Evolutionary conservation across 305 asterid species (phyloP).

Genomic region (Rubia peregrina): DNA sequence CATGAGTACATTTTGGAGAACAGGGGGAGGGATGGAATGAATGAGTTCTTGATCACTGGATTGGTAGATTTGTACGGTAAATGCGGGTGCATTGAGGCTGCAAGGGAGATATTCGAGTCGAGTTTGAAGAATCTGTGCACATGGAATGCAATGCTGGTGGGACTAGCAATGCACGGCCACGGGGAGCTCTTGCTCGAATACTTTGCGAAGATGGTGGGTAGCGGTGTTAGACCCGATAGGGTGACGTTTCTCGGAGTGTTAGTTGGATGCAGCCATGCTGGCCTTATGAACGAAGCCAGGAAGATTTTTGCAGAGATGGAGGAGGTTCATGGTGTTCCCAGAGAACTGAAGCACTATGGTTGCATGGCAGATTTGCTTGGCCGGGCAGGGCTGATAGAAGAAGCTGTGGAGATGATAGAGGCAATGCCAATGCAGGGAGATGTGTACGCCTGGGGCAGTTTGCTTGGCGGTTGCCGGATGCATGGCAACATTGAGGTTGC

Average conservation of each 20-base stretch:
- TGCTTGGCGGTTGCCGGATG: slow-evolving; percentile 78
- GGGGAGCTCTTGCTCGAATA: slow-evolving; percentile 37
- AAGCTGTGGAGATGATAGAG: slow-evolving; percentile 55
- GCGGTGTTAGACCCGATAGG: slow-evolving; percentile 53
- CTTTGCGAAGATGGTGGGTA: slow-evolving; percentile 49
- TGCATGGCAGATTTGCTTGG: slow-evolving; percentile 76
- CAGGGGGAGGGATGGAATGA: slow-evolving; percentile 31
- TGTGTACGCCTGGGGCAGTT: slow-evolving; percentile 73
- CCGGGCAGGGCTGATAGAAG: slow-evolving; percentile 64
- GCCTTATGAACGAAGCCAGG: slow-evolving; percentile 49
- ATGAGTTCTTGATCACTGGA: slow-evolving; percentile 55
- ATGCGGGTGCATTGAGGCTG: slow-evolving; percentile 63
- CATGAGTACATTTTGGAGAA: slow-evolving; percentile 31
- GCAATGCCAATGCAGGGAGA: slow-evolving; percentile 71
- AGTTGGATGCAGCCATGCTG: slow-evolving; percentile 78
- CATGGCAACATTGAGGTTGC: slow-evolving; percentile 64
- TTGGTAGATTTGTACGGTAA: slow-evolving; percentile 72
- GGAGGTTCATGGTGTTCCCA: slow-evolving; percentile 35
- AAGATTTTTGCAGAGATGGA: slow-evolving; percentile 56
- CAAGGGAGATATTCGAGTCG: slow-evolving; percentile 42
- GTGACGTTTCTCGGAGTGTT: slow-evolving; percentile 58
- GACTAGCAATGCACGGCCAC: slow-evolving; percentile 63
- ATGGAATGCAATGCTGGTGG: slow-evolving; percentile 82
- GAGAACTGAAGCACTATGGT: slow-evolving; percentile 75
- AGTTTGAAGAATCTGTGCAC: slow-evolving; percentile 41